These are phyloP conservation scores for Suillus americanus DNA, from an alignment of 768 basidiomycete genomes.

Conservation along the genomic window DNA sequence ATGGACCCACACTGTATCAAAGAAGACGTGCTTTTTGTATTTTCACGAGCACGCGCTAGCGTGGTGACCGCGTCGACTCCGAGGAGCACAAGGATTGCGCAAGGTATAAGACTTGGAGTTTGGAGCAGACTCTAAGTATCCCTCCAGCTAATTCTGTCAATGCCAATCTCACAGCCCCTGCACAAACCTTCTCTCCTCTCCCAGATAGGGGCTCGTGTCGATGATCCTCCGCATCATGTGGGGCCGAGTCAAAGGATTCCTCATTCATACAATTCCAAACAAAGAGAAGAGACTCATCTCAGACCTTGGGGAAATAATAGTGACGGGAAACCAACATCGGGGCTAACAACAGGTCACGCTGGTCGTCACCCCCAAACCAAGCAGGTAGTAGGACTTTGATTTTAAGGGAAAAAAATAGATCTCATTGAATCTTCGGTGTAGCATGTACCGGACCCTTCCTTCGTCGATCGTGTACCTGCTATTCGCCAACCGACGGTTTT, in stretches of 20 bases:
- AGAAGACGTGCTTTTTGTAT: neutral
- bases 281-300: neutral
- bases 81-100: neutral
- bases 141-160: neutral
- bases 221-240: neutral
- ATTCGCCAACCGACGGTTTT: neutral
- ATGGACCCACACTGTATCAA: conserved; percentile 6
- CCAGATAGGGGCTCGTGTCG: neutral
- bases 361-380: neutral
- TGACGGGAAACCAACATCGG: neutral
- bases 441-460: neutral
- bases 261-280: neutral
- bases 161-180: neutral
- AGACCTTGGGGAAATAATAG: too few relatives aligned
- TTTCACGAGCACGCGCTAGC: neutral
- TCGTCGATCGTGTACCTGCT: neutral
- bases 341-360: neutral
- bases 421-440: neutral
- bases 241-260: neutral
- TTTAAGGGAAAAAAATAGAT: neutral
- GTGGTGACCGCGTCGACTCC: neutral
- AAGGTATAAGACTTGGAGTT: neutral
- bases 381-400: neutral
- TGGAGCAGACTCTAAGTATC: too few relatives aligned
- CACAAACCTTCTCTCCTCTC: neutral